Conservation (phyloP, 2,329 filamentous ascomycete genomes). For the Claviceps sp. region DNA sequence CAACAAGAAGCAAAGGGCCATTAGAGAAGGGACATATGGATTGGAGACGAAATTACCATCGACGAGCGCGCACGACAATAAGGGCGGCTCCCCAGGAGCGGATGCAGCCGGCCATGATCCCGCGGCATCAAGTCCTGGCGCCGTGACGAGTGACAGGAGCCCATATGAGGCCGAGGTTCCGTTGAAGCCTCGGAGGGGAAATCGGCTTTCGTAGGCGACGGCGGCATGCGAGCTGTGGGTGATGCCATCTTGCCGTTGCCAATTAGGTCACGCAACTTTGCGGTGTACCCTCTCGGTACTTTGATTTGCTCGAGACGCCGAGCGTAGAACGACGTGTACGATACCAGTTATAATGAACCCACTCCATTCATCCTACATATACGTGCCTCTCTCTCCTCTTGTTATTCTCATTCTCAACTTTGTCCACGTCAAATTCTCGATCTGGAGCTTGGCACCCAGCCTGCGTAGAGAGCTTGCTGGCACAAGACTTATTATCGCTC, state of each 20-base stretch:
- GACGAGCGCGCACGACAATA: conserved; percentile 17
- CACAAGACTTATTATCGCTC: too few species aligned
- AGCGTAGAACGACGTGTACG: neutral
- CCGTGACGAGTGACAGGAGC: conserved; percentile 61
- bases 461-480: too few species aligned
- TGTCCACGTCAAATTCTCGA: neutral
- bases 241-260: neutral
- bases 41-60: conserved; percentile 23
- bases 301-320: neutral
- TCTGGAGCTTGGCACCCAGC: neutral
- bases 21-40: conserved; percentile 39
- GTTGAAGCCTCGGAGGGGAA: conserved; percentile 68
- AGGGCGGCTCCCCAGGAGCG: conserved; percentile 41
- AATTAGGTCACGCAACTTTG: neutral
- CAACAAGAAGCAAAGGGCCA: conserved; percentile 48
- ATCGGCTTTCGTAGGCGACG: conserved; percentile 54
- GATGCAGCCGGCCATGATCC: conserved; percentile 54
- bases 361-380: neutral
- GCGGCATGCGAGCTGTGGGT: neutral
- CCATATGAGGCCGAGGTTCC: conserved; percentile 77
- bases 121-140: conserved; percentile 73
- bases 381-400: neutral
- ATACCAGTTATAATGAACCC: neutral
- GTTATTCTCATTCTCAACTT: neutral
- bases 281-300: neutral